Base-by-base conservation (phyloP, 2,329 filamentous ascomycete species). In the Pseudogymnoascus pannorum region DNA sequence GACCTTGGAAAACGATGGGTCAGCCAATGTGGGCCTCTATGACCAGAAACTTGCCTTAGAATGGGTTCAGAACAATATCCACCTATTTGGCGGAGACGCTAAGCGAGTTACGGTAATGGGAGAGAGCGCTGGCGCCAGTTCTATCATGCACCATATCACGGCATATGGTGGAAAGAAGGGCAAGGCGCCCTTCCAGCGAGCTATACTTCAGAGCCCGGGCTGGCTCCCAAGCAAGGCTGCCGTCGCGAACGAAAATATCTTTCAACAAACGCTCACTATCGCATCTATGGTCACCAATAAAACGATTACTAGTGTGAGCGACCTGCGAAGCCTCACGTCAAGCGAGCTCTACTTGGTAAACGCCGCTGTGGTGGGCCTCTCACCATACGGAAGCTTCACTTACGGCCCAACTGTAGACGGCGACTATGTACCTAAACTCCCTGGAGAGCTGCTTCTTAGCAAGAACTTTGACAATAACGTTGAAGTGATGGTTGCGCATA, bases 41-140 rank as follows among this genome's bases (percentile, higher is more conserved):
- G 81, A 85, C 63, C 82, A 85, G 67, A 75, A 79, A 9, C 72
- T 83, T 16, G 81, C 81, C 18, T 71, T 87, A 5, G 73, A 84
- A 66, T 86, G 83, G 83, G 75, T 85, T 3, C 76, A 81, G 60
- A 68, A 77, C 33, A 73, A 83, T 62, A 83, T 84, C 61, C 71
- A 78, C 65, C 69, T 76, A 8, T 86, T 85, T 65, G 81, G 82
- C 7, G 82, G 82, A 11, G 78, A 84, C 66, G 70, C 75, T 2
- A 68, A 73, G 2, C 72, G 74, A n/a, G 76, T 83, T 36, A 83
- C 80, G 0, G 73, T 82, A 11, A 74, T 81, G 22, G 80, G 80
- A 4, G 72, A 79, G 63, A 79, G 76, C 12, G 79, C 81, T 8
- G 81, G 79, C 0, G 79, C 75, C 1, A 75, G 76, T 1, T 80